Evolutionary conservation across 768 basidiomycete genomes (phyloP), one percentile per base, ranked within the genome.

Genomic region (Suillus plorans): DNA sequence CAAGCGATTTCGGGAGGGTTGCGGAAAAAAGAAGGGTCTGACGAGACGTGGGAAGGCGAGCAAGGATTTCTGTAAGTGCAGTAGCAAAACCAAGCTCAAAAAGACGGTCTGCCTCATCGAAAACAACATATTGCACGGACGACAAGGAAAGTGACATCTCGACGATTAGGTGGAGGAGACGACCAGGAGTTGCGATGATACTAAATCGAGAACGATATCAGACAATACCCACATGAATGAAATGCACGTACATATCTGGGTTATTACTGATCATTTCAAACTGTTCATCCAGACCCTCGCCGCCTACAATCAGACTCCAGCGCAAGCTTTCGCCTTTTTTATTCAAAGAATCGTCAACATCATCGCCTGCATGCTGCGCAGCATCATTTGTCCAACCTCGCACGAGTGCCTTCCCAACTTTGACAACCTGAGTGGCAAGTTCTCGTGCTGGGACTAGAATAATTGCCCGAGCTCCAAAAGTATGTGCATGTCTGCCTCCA

Each of bases 41-140:
- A 39, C 97, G 89, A 16, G 87, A 85, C 0, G 88, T 65, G 14
- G 96, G 95, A 60, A 99, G 87, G 39, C 95, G 93, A 69, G 90
- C 85, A 16, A 99, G 81, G 69, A 98, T 96, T 77, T 98, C 97
- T 61, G 89, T 90, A 42, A 99, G 84, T 59, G 96, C 91, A 2
- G 89, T 87, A 70, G 94, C 92, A 76, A 99, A 99, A 36, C 97
- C 97, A 89, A 99, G 93, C 74, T 99, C 97, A 76, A 99, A 99
- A 13, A 99, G 86, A 41, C 97, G 90, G 76, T 99, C 97, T 0
- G 97, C 97, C 78, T 99, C 97, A 73, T 99, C 97, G 71, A 98
- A 98, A 28, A 99, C 92, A 66, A 95, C 87, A 65, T 92, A 94
- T 77, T 96, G 89, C 6, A 96, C 82, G 0, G 91, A 89, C 60